Base-by-base conservation (phyloP, 768 basidiomycete genomes). In the Trametes punicea region DNA sequence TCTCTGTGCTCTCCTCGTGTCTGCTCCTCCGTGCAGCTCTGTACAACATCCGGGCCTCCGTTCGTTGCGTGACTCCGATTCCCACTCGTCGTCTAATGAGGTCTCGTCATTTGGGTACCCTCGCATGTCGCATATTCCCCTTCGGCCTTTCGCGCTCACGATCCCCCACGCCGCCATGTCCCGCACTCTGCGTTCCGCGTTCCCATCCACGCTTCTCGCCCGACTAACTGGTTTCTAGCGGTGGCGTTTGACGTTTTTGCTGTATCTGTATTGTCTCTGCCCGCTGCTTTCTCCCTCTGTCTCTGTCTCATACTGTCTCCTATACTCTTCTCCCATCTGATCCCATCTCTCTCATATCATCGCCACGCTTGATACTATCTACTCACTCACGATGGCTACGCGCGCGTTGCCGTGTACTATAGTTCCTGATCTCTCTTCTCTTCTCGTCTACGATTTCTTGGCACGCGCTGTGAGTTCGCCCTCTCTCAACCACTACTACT, bases 71-170 rank as follows among this genome's bases (percentile, higher is more conserved):
- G 44, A 25, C 34, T 18, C 26, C 26, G 31, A 34, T 26, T 29
- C 33, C 52, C 44, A 29, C 34, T 18, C 34, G 9, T 29, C 21
- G 27, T 6, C 42, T 54, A 54, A 54, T 54, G 52, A 54, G 52
- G 52, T 52, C 44, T 39, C 44, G 52, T 54, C 52, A 36, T 44
- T 54, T 54, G 52, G 52, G 42, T 51, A 42, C 55, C 42, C 41
- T 49, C 33, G 55, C 55, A 56, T 50, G 55, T 56, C 31, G 48
- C 55, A 56, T 56, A 50, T 50, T 54, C 44, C 44, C 45, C 51
- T 26, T 26, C 23, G 8, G 16, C 40, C 20, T 41, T 20, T 11
- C 38, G 16, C 49, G 13, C 40, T 30, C 26, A 20, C 39, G 26
- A 13, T 21, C 9, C 30, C 30, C 30, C 31, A n/a, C 46, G n/a